Conservation (phyloP, 2,329 filamentous ascomycete species). For the Claviceps sp. region DNA sequence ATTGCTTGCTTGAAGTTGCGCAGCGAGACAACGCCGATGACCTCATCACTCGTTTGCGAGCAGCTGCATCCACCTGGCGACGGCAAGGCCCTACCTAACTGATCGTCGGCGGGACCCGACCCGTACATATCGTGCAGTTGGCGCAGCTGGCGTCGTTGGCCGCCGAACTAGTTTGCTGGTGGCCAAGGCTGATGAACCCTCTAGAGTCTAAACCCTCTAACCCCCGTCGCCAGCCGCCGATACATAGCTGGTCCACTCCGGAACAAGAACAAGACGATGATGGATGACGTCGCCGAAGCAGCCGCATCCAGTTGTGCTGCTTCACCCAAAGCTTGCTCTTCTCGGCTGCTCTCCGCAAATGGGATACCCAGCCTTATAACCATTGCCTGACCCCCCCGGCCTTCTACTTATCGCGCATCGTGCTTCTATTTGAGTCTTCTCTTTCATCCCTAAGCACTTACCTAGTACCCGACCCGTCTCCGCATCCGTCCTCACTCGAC, state of each 20-base stretch:
- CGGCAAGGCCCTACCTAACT: too few species aligned
- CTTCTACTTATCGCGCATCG: background rate
- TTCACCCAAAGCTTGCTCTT: too few species aligned
- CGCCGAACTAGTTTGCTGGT: too few species aligned
- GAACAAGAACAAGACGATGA: conserved; percentile 6
- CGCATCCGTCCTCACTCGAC: background rate
- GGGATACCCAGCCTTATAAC: conserved; percentile 7
- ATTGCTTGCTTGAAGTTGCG: background rate
- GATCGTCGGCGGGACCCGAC: too few species aligned
- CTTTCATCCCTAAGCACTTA: background rate
- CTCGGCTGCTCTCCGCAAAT: conserved; percentile 1
- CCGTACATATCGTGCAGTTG: too few species aligned
- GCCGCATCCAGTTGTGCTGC: too few species aligned
- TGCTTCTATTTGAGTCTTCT: background rate
- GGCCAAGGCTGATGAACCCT: too few species aligned
- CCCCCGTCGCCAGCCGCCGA: too few species aligned
- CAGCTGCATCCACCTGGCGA: too few species aligned
- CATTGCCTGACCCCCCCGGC: conserved; percentile 2
- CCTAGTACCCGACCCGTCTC: background rate
- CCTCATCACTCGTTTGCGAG: background rate
- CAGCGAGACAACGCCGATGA: background rate
- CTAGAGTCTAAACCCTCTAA: too few species aligned
- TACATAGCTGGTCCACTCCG: too few species aligned
- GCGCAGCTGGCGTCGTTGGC: too few species aligned
- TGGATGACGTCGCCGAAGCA: conserved; percentile 7